Percentiles rank a stretch among this genome's conserved stretches.
Evolutionary conservation across 139 green algal genomes (phyloP).

Genomic region (Coelastrella sp.): DNA sequence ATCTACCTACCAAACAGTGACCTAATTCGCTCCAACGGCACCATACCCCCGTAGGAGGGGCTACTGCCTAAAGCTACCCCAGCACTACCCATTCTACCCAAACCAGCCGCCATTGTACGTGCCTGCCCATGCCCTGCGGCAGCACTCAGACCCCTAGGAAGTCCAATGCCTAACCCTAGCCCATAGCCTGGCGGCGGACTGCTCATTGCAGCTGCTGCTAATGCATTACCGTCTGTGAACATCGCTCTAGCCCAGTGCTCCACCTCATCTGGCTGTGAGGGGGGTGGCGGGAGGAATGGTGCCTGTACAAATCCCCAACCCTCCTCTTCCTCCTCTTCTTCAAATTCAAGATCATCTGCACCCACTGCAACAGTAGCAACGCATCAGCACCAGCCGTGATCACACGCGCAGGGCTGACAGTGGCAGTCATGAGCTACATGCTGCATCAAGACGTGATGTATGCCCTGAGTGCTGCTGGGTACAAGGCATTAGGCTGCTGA

Average conservation of each 20-base stretch:
- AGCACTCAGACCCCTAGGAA: neutral
- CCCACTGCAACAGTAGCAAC: neutral
- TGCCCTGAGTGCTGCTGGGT: too few relatives aligned
- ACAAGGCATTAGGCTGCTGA: neutral
- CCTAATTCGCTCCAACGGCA: slow-evolving; percentile 47
- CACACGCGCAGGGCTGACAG: too few relatives aligned
- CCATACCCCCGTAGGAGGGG: slow-evolving; percentile 7
- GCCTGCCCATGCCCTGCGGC: neutral
- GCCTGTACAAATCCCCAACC: slow-evolving; percentile 67
- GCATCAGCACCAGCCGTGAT: too few relatives aligned
- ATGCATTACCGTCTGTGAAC: slow-evolving; percentile 33
- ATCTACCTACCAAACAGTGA: slow-evolving; percentile 46
- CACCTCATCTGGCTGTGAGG: slow-evolving; percentile 69
- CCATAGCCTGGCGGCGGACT: neutral
- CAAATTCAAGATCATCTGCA: slow-evolving; percentile 31
- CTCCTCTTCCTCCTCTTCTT: slow-evolving; percentile 52
- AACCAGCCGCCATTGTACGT: neutral
- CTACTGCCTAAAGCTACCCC: slow-evolving; percentile 9
- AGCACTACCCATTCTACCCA: neutral
- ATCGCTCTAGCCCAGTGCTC: slow-evolving; percentile 74
- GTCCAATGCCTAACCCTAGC: neutral
- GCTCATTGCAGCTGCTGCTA: slow-evolving; percentile 2
- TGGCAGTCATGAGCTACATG: too few relatives aligned
- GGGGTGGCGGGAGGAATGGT: slow-evolving; percentile 57
- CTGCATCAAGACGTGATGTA: too few relatives aligned